Percentiles rank a stretch among this genome's conserved stretches.
Conservation (phyloP, 306 rosid genomes). For the Dryas octopetala region DNA sequence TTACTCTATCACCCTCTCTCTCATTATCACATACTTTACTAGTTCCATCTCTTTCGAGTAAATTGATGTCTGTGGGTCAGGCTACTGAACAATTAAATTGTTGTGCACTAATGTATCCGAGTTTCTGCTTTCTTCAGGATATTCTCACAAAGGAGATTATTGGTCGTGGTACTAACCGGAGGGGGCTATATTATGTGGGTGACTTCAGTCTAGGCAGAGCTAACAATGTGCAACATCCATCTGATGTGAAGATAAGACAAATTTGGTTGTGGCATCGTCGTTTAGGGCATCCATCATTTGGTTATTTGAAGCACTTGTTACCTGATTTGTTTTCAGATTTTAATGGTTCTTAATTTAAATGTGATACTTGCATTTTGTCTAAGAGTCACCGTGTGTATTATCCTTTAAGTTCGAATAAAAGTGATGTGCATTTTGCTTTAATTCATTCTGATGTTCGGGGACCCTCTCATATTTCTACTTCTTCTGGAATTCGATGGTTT, state of each 20-base stretch:
- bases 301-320: no score
- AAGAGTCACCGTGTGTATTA: no score
- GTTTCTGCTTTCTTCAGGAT: slow-evolving; percentile 10
- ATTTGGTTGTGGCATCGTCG: no score
- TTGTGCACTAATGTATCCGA: not conserved
- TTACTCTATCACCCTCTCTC: no score
- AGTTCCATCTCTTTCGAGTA: slow-evolving; percentile 11
- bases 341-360: no score
- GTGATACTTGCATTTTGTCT: no score
- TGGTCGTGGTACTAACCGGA: slow-evolving; percentile 5
- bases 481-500: not conserved
- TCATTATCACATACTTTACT: not conserved
- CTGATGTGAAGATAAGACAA: no score
- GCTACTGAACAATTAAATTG: not conserved
- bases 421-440: not conserved
- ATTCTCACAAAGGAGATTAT: not conserved
- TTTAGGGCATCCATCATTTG: no score
- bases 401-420: not conserved
- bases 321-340: no score
- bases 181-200: slow-evolving; percentile 3
- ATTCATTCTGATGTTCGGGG: slow-evolving; percentile 12
- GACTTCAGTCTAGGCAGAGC: not conserved
- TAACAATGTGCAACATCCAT: not conserved
- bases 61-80: slow-evolving; percentile 10
- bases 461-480: not conserved